Conservation (phyloP, 2,329 filamentous ascomycete genomes). For the Claviceps maximensis region DNA sequence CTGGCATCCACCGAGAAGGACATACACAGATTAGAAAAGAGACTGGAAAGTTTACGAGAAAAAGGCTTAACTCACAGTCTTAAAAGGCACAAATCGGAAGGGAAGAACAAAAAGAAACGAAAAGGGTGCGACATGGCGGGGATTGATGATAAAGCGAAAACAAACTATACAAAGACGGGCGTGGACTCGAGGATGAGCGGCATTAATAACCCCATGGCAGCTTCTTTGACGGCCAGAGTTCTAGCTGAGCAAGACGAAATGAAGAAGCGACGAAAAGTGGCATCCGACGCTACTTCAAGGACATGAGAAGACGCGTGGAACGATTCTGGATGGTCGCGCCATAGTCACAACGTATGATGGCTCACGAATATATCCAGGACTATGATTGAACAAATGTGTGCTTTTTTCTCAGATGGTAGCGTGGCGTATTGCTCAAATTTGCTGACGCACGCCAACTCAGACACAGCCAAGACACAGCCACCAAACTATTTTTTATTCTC, state of each 20-base stretch:
- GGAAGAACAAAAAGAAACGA: constrained; percentile 56
- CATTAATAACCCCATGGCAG: constrained; percentile 82
- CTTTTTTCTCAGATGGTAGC: background rate
- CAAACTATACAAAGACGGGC: constrained; percentile 17
- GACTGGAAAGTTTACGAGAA: constrained; percentile 55
- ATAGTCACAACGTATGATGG: background rate
- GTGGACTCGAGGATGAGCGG: constrained; percentile 32
- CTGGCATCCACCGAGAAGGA: constrained; percentile 61
- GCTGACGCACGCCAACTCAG: background rate
- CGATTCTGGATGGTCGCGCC: background rate
- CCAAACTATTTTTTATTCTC: background rate
- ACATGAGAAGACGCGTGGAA: constrained; percentile 3
- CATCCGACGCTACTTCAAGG: constrained; percentile 9
- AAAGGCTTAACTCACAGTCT: constrained; percentile 71
- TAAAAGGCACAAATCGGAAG: constrained; percentile 58
- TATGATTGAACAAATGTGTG: background rate
- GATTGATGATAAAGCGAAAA: constrained; percentile 16
- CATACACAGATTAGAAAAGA: constrained; percentile 48
- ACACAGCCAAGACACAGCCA: background rate
- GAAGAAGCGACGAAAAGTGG: constrained; percentile 66
- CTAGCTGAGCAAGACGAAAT: constrained; percentile 73
- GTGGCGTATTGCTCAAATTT: background rate
- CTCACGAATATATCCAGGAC: background rate
- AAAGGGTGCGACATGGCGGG: constrained; percentile 25
- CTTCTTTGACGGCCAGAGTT: constrained; percentile 73